These are phyloP conservation scores for Trametes polyzona DNA, from an alignment of 1,284 basidiomycete genomes.

Conservation along the genomic window DNA sequence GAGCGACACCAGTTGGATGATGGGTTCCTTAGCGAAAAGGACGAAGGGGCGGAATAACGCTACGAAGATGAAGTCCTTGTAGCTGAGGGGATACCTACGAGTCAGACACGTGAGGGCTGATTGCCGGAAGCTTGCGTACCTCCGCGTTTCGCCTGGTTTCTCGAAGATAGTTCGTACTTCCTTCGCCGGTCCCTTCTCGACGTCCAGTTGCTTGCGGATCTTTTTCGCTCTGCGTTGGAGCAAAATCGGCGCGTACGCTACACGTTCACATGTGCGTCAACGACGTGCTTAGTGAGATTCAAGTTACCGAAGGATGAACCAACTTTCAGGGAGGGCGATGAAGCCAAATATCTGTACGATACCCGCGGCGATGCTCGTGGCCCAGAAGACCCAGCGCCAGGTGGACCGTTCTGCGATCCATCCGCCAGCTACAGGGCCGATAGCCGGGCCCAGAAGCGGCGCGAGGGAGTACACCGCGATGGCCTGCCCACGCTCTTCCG, in stretches of 20 bases:
- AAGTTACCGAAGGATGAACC: constrained; percentile 22
- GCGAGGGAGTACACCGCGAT: constrained; percentile 73
- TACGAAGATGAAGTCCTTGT: constrained; percentile 44
- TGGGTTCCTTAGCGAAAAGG: constrained; percentile 51
- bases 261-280: too few relatives aligned
- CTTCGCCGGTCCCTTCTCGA: constrained; percentile 42
- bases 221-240: constrained; percentile 60
- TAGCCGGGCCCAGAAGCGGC: constrained; percentile 62
- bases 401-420: constrained; percentile 64
- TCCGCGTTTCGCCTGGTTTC: constrained; percentile 31
- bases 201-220: constrained; percentile 51
- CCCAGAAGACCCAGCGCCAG: constrained; percentile 75
- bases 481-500: constrained; percentile 71
- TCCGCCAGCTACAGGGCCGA: constrained; percentile 68
- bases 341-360: constrained; percentile 56
- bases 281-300: not conserved
- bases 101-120: not conserved
- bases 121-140: not conserved
- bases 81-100: constrained; percentile 34
- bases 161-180: constrained; percentile 52
- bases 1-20: constrained; percentile 47
- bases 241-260: constrained; percentile 66
- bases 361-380: constrained; percentile 58
- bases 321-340: constrained; percentile 68
- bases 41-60: constrained; percentile 52